Evolutionary conservation across 352 stramenopile species (phyloP).

Genomic region (Phytophthora aleatoria): DNA sequence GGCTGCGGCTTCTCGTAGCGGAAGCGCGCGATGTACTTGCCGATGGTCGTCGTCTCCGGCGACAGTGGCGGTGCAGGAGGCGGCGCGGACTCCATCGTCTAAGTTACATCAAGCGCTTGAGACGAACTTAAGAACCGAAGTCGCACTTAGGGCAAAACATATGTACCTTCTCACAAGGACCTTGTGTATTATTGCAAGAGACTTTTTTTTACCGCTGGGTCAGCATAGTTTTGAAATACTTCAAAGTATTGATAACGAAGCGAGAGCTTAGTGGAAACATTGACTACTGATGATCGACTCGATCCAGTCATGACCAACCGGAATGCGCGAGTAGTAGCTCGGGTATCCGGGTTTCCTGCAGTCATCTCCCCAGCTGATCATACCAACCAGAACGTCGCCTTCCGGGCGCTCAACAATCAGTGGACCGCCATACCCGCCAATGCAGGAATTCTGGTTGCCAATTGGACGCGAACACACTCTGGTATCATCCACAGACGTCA

Average conservation of each 20-base stretch:
- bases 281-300: slow-evolving; percentile 8
- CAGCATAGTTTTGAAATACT: too few relatives aligned
- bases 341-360: slow-evolving; percentile 45
- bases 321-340: slow-evolving; percentile 52
- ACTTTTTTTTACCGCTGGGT: too few relatives aligned
- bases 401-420: slow-evolving; percentile 36
- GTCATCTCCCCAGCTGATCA: slow-evolving; percentile 53
- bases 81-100: slow-evolving; percentile 1
- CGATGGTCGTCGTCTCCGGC: slow-evolving; percentile 58
- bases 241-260: too few relatives aligned
- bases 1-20: slow-evolving; percentile 56
- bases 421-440: slow-evolving; percentile 58
- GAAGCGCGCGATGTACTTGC: slow-evolving; percentile 75
- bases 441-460: slow-evolving; percentile 37
- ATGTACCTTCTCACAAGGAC: too few relatives aligned
- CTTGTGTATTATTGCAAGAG: too few relatives aligned
- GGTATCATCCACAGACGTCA: slow-evolving; percentile 33
- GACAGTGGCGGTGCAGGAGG: slow-evolving; percentile 15
- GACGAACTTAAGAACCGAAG: background rate
- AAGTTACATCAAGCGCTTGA: background rate
- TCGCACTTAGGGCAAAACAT: too few relatives aligned
- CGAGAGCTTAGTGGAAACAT: slow-evolving; percentile 11
- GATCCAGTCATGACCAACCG: slow-evolving; percentile 44
- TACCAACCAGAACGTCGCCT: slow-evolving; percentile 40
- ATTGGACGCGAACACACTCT: slow-evolving; percentile 50